Conservation (phyloP, 768 basidiomycete genomes). For the Pleurotus cornucopiae region DNA sequence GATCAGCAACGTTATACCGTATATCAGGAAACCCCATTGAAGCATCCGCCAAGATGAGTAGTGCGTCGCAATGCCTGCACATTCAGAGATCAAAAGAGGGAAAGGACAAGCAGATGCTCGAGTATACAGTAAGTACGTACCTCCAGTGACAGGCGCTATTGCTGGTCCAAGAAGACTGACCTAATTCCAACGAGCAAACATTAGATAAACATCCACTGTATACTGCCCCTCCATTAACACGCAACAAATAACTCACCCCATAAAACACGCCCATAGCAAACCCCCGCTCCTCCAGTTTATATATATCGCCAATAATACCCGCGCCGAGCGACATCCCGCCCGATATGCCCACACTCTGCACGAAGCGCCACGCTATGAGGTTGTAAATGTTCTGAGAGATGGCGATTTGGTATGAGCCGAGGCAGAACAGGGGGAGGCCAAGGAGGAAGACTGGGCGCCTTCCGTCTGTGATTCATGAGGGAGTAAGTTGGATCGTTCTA, state of each 20-base stretch:
- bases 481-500: not conserved
- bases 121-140: constrained; percentile 14
- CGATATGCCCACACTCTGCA: constrained; percentile 66
- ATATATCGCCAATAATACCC: constrained; percentile 64
- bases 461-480: constrained; percentile 44
- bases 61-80: constrained; percentile 42
- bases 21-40: constrained; percentile 41
- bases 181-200: constrained; percentile 21
- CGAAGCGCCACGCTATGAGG: constrained; percentile 57
- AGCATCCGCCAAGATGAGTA: constrained; percentile 66
- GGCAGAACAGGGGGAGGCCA: constrained; percentile 52
- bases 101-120: not conserved
- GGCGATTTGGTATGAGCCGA: constrained; percentile 61
- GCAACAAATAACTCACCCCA: constrained; percentile 25
- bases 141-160: constrained; percentile 56
- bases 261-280: constrained; percentile 58
- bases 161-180: constrained; percentile 55
- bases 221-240: too few species aligned
- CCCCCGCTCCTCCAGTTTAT: constrained; percentile 56
- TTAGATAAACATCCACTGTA: not conserved
- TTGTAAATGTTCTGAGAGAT: constrained; percentile 33
- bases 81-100: constrained; percentile 8
- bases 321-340: constrained; percentile 50
- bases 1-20: constrained; percentile 34
- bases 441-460: constrained; percentile 56